Percentiles rank a stretch among this genome's conserved stretches.
Conservation (phyloP, 2,329 filamentous ascomycete genomes). For the Sclerotinia spermophila region DNA sequence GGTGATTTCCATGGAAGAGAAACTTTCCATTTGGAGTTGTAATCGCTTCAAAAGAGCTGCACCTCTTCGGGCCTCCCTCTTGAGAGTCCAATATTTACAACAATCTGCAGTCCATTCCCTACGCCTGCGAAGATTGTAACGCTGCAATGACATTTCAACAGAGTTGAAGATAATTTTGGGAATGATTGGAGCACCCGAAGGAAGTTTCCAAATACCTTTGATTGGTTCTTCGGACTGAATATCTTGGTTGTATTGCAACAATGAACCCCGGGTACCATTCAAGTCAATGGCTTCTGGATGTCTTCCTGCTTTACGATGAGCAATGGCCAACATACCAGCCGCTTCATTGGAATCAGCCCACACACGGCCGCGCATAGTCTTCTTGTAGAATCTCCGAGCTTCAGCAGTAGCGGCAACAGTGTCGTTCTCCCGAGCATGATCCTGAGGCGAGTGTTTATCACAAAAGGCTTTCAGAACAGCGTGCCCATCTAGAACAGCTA, state of each 20-base stretch:
- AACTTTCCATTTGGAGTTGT: constrained; percentile 92
- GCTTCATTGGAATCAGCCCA: constrained; percentile 90
- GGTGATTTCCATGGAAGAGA: constrained; percentile 96
- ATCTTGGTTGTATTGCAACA: constrained; percentile 52
- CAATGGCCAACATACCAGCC: constrained; percentile 74
- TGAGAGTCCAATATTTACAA: constrained; percentile 97
- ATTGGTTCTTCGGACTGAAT: constrained; percentile 45
- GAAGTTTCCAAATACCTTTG: constrained; percentile 83
- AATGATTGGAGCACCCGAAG: constrained; percentile 91
- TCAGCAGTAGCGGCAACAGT: constrained; percentile 76
- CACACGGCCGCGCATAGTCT: constrained; percentile 79
- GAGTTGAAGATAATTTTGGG: constrained; percentile 83
- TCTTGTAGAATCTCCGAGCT: constrained; percentile 85
- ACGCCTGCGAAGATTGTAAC: constrained; percentile 79
- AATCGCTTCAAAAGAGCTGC: constrained; percentile 89
- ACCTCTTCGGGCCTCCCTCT: constrained; percentile 86
- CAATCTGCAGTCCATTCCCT: constrained; percentile 92
- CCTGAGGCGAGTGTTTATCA: constrained; percentile 86
- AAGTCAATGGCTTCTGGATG: constrained; percentile 76
- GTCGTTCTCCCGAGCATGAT: constrained; percentile 83
- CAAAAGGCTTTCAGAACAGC: constrained; percentile 91
- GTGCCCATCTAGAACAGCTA: constrained; percentile 72
- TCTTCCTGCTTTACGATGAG: constrained; percentile 59
- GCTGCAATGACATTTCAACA: constrained; percentile 76
- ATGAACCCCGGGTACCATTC: constrained; percentile 74